phyloP scores from a whole-genome alignment of 345 rosid genomes.

The Brassica cretica region DNA sequence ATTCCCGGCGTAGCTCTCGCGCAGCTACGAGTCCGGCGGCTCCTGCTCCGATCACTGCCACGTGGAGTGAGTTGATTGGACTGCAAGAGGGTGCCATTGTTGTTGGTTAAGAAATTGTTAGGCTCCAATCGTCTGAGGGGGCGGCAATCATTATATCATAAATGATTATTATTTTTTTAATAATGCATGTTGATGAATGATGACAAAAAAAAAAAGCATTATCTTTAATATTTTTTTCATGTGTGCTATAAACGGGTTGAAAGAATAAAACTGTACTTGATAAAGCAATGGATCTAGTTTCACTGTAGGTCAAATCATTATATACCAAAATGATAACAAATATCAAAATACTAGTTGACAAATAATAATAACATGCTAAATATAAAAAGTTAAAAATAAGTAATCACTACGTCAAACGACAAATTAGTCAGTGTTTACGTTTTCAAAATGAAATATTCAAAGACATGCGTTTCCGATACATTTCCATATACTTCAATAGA shows the following conservation, averaged over 20 bases:
- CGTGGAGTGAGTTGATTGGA: constrained; percentile 41
- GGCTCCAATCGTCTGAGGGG: background rate
- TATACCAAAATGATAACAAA: too few species aligned
- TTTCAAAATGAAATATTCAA: too few species aligned
- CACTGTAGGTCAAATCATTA: too few species aligned
- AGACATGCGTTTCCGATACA: too few species aligned
- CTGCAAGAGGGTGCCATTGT: constrained; percentile 26
- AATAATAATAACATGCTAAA: too few species aligned
- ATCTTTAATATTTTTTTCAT: too few species aligned
- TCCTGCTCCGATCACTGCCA: constrained; percentile 91
- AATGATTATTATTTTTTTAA: background rate
- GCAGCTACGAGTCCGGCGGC: constrained; percentile 81
- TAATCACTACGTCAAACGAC: too few species aligned
- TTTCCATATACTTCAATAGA: too few species aligned
- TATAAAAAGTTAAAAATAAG: too few species aligned
- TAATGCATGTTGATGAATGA: background rate
- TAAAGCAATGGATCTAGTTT: background rate
- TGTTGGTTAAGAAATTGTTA: background rate
- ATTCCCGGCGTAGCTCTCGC: constrained; percentile 68
- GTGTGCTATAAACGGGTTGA: background rate
- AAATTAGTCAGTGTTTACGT: too few species aligned
- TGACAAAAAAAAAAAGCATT: background rate
- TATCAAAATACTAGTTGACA: background rate
- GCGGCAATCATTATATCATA: background rate
- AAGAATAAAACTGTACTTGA: background rate